Evolutionary conservation across 73 alveolate species (phyloP).

Genomic region (Paramecium primaurelia): DNA sequence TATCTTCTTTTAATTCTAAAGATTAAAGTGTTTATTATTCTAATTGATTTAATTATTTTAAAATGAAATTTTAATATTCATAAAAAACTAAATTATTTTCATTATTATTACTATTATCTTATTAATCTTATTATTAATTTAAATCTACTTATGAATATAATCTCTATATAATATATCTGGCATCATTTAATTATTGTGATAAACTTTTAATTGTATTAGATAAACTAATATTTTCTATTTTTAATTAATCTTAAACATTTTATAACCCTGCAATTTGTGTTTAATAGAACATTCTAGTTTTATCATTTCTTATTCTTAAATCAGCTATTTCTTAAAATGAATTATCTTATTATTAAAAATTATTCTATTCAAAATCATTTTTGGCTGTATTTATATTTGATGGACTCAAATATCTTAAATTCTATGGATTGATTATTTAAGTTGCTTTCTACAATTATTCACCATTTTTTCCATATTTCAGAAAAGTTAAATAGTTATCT

Average conservation of each 20-base stretch:
- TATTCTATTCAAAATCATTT: background rate
- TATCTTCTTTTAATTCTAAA: background rate
- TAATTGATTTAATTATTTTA: background rate
- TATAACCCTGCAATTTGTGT: background rate
- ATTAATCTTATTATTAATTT: background rate
- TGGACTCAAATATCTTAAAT: background rate
- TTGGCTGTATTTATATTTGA: background rate
- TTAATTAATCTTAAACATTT: background rate
- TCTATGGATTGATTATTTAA: background rate
- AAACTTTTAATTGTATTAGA: background rate
- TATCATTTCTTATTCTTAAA: background rate
- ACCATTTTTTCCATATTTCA: background rate
- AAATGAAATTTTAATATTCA: background rate
- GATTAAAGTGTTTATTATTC: background rate
- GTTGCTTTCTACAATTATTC: background rate
- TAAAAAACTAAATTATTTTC: background rate
- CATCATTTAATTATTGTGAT: background rate
- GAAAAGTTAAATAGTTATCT: background rate
- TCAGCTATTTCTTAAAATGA: background rate
- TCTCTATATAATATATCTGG: background rate
- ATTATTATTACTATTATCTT: background rate
- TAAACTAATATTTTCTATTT: slow-evolving; percentile 10
- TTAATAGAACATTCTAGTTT: background rate
- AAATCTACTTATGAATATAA: background rate
- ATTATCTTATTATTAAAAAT: background rate